Evolutionary conservation across 106 monocot genomes (phyloP).

Genomic region (Dendrobium huoshanense): DNA sequence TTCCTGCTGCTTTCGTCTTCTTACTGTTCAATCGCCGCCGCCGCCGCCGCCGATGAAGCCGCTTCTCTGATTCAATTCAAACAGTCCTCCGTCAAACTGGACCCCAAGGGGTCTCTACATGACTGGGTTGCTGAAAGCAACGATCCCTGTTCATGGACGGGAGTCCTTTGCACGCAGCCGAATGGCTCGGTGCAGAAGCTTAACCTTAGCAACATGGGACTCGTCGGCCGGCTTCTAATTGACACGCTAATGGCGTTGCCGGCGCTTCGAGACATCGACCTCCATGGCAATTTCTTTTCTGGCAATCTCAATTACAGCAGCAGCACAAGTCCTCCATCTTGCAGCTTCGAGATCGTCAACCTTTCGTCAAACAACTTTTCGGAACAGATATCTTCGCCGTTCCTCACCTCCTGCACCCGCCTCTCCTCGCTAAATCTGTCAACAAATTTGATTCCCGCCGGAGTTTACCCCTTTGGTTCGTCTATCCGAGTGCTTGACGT

Average conservation of each 20-base stretch:
- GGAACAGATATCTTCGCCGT: slow-evolving; percentile 16
- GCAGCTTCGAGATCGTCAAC: slow-evolving; percentile 44
- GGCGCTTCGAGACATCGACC: slow-evolving; percentile 21
- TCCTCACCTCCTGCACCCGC: slow-evolving; percentile 34
- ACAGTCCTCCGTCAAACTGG: slow-evolving; percentile 23
- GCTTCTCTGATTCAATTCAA: slow-evolving; percentile 37
- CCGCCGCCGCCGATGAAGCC: slow-evolving; percentile 21
- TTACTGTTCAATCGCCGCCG: background rate
- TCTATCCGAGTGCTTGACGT: slow-evolving; percentile 54
- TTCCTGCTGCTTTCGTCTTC: slow-evolving; percentile 9
- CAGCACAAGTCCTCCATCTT: slow-evolving; percentile 17
- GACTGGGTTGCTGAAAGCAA: slow-evolving; percentile 25
- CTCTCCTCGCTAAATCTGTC: slow-evolving; percentile 50
- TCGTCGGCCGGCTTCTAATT: slow-evolving; percentile 21
- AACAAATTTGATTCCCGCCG: slow-evolving; percentile 49
- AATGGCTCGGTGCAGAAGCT: slow-evolving; percentile 25
- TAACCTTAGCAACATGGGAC: slow-evolving; percentile 26
- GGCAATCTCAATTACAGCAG: slow-evolving; percentile 44
- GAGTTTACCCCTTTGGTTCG: slow-evolving; percentile 33
- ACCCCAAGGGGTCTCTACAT: slow-evolving; percentile 21
- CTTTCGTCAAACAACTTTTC: slow-evolving; percentile 62
- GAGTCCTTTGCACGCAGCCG: slow-evolving; percentile 30
- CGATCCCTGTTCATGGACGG: slow-evolving; percentile 27
- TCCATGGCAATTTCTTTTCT: slow-evolving; percentile 37
- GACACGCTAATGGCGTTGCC: slow-evolving; percentile 29